Evolutionary conservation across 352 stramenopile genomes (phyloP).

Genomic region (Pythium insidiosum): DNA sequence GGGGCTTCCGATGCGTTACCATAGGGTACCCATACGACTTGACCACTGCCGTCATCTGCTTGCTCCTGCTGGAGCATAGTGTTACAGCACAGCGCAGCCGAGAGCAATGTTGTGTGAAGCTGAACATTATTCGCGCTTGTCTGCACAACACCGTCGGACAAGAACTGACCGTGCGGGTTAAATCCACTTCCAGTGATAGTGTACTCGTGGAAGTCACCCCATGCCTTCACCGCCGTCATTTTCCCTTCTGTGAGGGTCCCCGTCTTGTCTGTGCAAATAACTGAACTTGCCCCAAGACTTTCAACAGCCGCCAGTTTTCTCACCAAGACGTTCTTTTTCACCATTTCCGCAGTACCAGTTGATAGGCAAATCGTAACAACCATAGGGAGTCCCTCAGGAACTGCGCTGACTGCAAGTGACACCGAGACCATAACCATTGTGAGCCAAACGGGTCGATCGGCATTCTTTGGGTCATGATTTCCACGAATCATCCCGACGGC

Average conservation of each 20-base stretch:
- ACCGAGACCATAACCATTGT: conserved; percentile 88
- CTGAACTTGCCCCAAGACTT: conserved; percentile 68
- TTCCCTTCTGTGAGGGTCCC: conserved; percentile 81
- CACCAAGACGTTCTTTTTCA: conserved; percentile 31
- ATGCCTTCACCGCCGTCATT: conserved; percentile 42
- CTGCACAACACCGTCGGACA: conserved; percentile 16
- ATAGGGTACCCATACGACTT: conserved; percentile 16
- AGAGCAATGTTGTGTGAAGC: conserved; percentile 23
- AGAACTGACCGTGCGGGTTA: conserved; percentile 18
- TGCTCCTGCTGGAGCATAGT: conserved; percentile 23
- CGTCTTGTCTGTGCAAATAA: conserved; percentile 89
- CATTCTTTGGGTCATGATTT: conserved; percentile 38
- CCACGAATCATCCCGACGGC: conserved; percentile 62
- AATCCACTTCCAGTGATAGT: conserved; percentile 26
- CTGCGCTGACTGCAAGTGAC: conserved; percentile 39
- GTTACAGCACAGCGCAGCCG: conserved; percentile 35
- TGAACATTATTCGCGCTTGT: conserved; percentile 15
- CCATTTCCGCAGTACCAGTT: conserved; percentile 21
- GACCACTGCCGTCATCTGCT: conserved; percentile 6
- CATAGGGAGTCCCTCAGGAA: conserved; percentile 21
- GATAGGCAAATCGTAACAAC: conserved; percentile 24
- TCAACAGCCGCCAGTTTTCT: conserved; percentile 39
- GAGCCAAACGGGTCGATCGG: conserved; percentile 68
- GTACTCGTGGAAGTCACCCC: conserved; percentile 28
- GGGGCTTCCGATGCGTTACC: conserved; percentile 35